Base-by-base conservation (phyloP, 257 asterid genomes). In the Solanum chiquidenum region DNA sequence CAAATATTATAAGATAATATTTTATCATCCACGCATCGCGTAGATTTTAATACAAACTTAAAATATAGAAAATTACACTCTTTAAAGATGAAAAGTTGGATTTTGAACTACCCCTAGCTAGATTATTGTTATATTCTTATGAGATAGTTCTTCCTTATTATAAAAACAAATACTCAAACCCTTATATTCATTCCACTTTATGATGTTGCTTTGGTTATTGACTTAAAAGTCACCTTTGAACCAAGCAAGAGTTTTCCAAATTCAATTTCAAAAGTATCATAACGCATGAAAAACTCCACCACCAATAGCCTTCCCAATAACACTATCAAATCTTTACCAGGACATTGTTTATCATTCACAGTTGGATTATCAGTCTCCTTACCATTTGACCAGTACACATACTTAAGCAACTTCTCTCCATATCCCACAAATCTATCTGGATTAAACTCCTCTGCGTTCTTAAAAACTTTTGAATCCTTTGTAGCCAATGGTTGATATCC, bases 161-260 rank as follows among this genome's bases (percentile, higher is more conserved):
- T 5, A 13, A 42, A 42, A 13, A n/a, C 27, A 40, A 7, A 40
- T 1, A 42, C 62, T 40, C 23, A 55, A 55, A 2, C 60, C 62
- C 62, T 55, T 52, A 52, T 6, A 55, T 55, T 72, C 40, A 5
- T 66, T 5, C 2, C 37, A 31, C 77, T 38, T 75, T 33, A 76
- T 84, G 38, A 86, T 16, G 83, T 72, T 23, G 92, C 91, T 49
- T 88, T 92, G 11, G 90, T 90, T 2, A 92, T 12, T 6, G 98
- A 93, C 64, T 87, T 94, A 72, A 96, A 80, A 0, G 93, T 92
- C 21, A 96, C 96, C 6, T 85, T 37, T 0, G 95, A 92, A 18
- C 98, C 96, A 8, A 94, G 69, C 77, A 86, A 12, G 25, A 86
- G 38, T 38, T 10, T 75, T 62, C 58, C 88, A 27, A 29, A 60